Conservation (phyloP, 1,139 yeast genomes). For the Geotrichum europaeum region DNA sequence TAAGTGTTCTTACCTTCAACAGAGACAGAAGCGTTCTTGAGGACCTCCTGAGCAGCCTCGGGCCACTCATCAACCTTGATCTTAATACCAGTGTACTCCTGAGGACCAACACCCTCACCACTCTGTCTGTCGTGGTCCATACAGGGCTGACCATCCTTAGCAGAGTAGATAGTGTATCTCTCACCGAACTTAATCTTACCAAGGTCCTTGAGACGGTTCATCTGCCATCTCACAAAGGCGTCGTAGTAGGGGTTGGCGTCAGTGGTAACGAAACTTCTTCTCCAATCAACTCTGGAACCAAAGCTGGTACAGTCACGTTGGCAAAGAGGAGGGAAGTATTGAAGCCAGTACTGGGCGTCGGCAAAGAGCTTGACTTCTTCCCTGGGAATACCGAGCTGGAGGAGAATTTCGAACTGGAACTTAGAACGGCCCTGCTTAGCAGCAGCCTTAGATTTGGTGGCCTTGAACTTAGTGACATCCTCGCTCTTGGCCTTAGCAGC, state of each 20-base stretch:
- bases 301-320: conserved; percentile 71
- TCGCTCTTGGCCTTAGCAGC: conserved; percentile 43
- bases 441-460: conserved; percentile 86
- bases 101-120: conserved; percentile 97
- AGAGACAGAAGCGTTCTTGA: conserved; percentile 47
- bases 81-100: conserved; percentile 92
- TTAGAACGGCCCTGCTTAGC: conserved; percentile 93
- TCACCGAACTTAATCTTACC: conserved; percentile 97
- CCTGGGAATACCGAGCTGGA: conserved; percentile 79
- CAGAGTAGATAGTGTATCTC: conserved; percentile 95
- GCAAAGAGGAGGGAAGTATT: conserved; percentile 86
- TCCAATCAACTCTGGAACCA: conserved; percentile 98
- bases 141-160: conserved; percentile 98
- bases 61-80: conserved; percentile 62
- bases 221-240: conserved; percentile 94
- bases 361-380: conserved; percentile 84
- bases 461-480: conserved; percentile 84
- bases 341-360: conserved; percentile 82
- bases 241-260: conserved; percentile 94
- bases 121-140: conserved; percentile 98
- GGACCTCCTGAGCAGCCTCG: conserved; percentile 45
- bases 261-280: conserved; percentile 93
- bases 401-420: conserved; percentile 93
- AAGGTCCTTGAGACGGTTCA: conserved; percentile 75
- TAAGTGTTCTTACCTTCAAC: conserved; percentile 55